Evolutionary conservation across 169 alveolate genomes (phyloP).

Genomic region (Cryptosporidium parvum): DNA sequence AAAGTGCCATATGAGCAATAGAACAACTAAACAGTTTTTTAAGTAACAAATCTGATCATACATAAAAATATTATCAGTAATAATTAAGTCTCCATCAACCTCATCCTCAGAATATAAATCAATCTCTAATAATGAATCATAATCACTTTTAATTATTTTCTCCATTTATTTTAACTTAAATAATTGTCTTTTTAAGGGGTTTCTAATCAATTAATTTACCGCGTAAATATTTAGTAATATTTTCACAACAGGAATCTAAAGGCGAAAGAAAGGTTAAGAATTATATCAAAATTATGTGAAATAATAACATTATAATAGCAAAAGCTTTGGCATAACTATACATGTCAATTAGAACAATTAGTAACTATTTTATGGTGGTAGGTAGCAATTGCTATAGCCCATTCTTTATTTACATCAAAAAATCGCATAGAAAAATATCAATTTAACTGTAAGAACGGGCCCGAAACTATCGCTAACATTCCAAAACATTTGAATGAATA

Average conservation of each 20-base stretch:
- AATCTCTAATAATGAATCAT: not conserved
- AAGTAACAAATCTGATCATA: slow-evolving; percentile 10
- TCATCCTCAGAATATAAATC: not conserved
- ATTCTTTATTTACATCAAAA: not conserved
- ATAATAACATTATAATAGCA: not conserved
- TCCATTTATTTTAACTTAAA: not conserved
- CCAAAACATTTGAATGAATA: not conserved
- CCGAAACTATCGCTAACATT: not conserved
- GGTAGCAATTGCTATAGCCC: not conserved
- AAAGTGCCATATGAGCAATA: slow-evolving; percentile 9
- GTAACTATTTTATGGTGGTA: no score
- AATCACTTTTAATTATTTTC: not conserved
- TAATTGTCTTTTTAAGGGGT: not conserved
- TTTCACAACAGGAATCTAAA: no score
- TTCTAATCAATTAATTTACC: not conserved
- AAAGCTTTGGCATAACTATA: no score
- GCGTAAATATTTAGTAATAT: not conserved
- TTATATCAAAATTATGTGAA: not conserved
- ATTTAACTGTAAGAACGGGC: not conserved
- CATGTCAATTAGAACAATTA: no score
- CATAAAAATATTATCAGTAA: slow-evolving; percentile 1
- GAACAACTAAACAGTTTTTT: not conserved
- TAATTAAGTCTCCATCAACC: not conserved
- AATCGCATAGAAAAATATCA: not conserved
- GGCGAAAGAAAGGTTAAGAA: no score